phyloP scores from a whole-genome alignment of 306 rosid genomes.

The Inga leiocalycina region DNA sequence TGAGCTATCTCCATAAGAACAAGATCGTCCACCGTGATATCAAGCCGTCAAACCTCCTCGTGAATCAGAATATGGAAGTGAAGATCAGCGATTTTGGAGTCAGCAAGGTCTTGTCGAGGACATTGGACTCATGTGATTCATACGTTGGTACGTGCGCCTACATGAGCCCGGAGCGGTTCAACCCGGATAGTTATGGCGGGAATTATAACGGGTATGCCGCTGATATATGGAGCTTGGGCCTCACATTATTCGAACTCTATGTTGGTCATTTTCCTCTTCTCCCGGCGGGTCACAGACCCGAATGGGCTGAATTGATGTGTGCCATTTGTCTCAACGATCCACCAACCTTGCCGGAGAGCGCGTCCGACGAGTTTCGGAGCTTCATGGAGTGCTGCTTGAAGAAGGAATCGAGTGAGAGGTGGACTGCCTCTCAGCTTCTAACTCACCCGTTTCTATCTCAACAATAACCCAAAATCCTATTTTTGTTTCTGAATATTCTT shows the following conservation, averaged over 20 bases:
- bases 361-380: conserved; percentile 56
- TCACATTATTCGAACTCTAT: conserved; percentile 79
- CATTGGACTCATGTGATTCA: conserved; percentile 72
- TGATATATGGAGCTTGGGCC: conserved; percentile 88
- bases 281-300: conserved; percentile 76
- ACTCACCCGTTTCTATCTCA: conserved; percentile 68
- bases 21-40: conserved; percentile 83
- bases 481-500: background rate
- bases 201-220: conserved; percentile 78
- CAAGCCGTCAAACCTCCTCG: conserved; percentile 74
- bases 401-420: conserved; percentile 79
- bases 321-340: conserved; percentile 88
- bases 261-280: conserved; percentile 82
- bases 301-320: conserved; percentile 82
- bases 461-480: conserved; percentile 20
- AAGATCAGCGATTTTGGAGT: conserved; percentile 90
- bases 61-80: conserved; percentile 55
- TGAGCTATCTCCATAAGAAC: conserved; percentile 69
- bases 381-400: conserved; percentile 75
- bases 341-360: conserved; percentile 57
- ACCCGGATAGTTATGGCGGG: conserved; percentile 77
- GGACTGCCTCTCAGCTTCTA: conserved; percentile 69
- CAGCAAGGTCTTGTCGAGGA: conserved; percentile 66
- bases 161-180: conserved; percentile 94
- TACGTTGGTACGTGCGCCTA: conserved; percentile 92